Base-by-base conservation (phyloP, 2,329 filamentous ascomycete genomes). In the Exophiala calicioides region DNA sequence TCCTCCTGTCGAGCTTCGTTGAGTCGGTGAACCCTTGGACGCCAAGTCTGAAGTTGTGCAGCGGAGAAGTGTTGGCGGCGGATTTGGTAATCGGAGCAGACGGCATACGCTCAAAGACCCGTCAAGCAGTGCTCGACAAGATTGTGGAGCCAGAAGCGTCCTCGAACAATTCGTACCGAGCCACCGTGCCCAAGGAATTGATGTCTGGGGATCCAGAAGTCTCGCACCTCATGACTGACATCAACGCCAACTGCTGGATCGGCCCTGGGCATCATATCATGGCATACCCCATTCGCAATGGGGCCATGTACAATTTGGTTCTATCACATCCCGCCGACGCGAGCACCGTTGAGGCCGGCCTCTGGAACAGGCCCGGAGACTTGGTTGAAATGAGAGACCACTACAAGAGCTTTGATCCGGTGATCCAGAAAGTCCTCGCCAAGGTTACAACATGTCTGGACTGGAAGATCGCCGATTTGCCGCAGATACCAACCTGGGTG, bases 231-330 rank as follows among this genome's bases (percentile, higher is more conserved):
- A 23, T 42, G n/a, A 31, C 21, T 3, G 27, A 35, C 15, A 18
- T 34, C 10, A 42, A 46, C 27, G n/a, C 32, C 15, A 47, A 43
- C 23, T 36, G 36, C 32, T 64, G 60, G 60, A 55, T 62, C 24
- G 59, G 60, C n/a, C 50, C 46, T 26, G 41, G 38, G 12, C 23
- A 55, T 2, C 60, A 63, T 45, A 52, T 59, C 3, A 58, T 63
- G 55, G 57, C 56, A 3, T 63, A 63, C 49, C 55, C 58, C 2
- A 59, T 64, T 29, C 45, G 53, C 5, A 21, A 44, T 10, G 51
- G 50, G 5, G 24, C 31, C 2, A 48, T 52, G n/a, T 59, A 58
- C 42, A 63, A 62, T 34, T 29, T 62, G 18, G 59, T 62, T 3
- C 47, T 60, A n/a, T 44, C 34, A 10, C 56, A 57, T 39, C 50